Percentiles rank a stretch among this genome's conserved stretches.
Conservation (phyloP, 2,329 filamentous ascomycete species). For the Mycosphaerella sp. region DNA sequence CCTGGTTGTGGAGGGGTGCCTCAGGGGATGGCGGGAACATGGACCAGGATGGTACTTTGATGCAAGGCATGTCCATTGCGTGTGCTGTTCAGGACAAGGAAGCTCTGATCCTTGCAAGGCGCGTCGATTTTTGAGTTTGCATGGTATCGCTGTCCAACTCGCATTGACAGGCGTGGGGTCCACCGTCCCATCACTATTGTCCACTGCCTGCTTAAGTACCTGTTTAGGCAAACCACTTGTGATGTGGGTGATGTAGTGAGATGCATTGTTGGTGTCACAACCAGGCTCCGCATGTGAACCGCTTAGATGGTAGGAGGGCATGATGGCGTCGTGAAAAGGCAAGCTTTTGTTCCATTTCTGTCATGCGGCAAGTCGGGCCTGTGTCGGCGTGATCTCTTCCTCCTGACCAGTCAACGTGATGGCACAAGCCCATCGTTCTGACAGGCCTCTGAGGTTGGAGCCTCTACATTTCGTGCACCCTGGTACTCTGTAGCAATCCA, state of each 20-base stretch:
- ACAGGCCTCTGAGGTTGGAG: background rate
- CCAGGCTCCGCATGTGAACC: background rate
- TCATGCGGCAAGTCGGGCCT: slow-evolving; percentile 1
- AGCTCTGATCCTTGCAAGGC: slow-evolving; percentile 1
- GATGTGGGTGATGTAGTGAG: background rate
- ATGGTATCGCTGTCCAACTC: background rate
- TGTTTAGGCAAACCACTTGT: background rate
- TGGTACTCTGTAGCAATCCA: background rate
- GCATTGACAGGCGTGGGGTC: background rate
- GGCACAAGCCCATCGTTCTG: background rate
- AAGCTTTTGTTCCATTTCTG: background rate
- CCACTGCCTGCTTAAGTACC: background rate
- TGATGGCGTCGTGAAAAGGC: no score
- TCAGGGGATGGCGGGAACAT: background rate
- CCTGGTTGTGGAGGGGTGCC: background rate
- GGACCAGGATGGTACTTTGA: background rate
- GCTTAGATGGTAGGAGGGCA: background rate
- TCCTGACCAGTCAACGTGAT: background rate
- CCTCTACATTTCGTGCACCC: background rate
- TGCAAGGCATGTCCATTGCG: slow-evolving; percentile 2
- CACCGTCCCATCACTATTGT: background rate
- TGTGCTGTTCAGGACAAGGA: slow-evolving; percentile 5
- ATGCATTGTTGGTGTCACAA: background rate
- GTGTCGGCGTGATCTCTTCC: background rate
- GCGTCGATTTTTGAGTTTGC: slow-evolving; percentile 8